Percentiles rank a stretch among this genome's conserved stretches.
Conservation (phyloP, 805 yeast genomes). For the Pichia eremophila region DNA sequence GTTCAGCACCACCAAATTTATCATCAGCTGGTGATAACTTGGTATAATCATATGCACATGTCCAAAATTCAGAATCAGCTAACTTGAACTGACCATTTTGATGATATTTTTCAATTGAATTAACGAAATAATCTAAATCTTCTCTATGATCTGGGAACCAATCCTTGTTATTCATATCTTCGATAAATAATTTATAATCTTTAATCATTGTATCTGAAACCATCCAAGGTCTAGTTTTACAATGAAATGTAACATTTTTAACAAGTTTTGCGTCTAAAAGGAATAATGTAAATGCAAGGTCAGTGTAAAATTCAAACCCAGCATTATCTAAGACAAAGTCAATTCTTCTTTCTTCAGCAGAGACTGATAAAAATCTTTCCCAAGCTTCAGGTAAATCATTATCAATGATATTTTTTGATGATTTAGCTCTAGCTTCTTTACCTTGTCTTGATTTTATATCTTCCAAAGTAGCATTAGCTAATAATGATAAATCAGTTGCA, state of each 20-base stretch:
- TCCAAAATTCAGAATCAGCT: conserved; percentile 76
- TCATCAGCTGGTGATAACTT: conserved; percentile 43
- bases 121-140: conserved; percentile 41
- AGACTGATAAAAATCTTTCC: conserved; percentile 31
- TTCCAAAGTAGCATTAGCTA: conserved; percentile 81
- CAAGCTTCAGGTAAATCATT: conserved; percentile 71
- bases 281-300: conserved; percentile 55
- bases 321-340: conserved; percentile 88
- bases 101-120: conserved; percentile 35
- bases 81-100: conserved; percentile 39
- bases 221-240: conserved; percentile 93
- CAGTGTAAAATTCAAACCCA: conserved; percentile 93
- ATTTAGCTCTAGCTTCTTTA: conserved; percentile 71
- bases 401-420: conserved; percentile 66
- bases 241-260: conserved; percentile 63
- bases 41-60: conserved; percentile 70
- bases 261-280: conserved; percentile 63
- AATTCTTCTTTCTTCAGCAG: conserved; percentile 37
- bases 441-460: conserved; percentile 91
- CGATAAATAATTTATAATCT: conserved; percentile 55
- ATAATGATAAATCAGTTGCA: conserved; percentile 86
- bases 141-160: conserved; percentile 41
- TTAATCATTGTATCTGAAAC: conserved; percentile 89
- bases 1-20: conserved; percentile 47
- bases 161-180: conserved; percentile 42